Percentiles rank a stretch among this genome's conserved stretches.
Conservation (phyloP, 768 basidiomycete genomes). For the Tylopilus sp. region DNA sequence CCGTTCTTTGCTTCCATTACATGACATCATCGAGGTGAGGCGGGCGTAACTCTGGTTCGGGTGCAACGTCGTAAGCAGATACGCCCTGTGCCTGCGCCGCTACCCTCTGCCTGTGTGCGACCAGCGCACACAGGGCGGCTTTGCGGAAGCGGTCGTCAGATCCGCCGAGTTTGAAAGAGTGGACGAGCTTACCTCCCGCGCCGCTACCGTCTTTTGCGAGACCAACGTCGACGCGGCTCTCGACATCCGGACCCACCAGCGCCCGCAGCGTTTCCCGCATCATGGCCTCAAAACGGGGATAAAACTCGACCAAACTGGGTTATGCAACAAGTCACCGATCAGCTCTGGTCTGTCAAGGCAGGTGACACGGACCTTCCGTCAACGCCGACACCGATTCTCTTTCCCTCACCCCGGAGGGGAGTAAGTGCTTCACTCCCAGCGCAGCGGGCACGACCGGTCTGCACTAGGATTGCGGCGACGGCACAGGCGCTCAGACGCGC, state of each 20-base stretch:
- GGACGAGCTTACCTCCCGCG: conserved; percentile 76
- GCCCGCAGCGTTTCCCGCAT: conserved; percentile 71
- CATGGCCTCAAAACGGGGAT: conserved; percentile 78
- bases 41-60: conserved; percentile 4
- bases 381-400: conserved; percentile 76
- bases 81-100: conserved; percentile 10
- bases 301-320: conserved; percentile 81
- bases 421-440: conserved; percentile 31
- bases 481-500: conserved; percentile 83
- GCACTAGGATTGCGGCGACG: conserved; percentile 79
- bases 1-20: neutral
- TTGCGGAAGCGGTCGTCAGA: conserved; percentile 5
- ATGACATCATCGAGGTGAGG: conserved; percentile 20
- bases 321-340: neutral
- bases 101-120: conserved; percentile 26
- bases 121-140: conserved; percentile 86
- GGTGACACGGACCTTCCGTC: conserved; percentile 72
- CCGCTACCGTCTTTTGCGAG: conserved; percentile 97
- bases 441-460: conserved; percentile 68
- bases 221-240: conserved; percentile 79
- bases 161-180: neutral
- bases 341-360: neutral
- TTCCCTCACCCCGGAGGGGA: conserved; percentile 35
- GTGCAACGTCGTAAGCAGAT: conserved; percentile 4
- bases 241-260: conserved; percentile 78